Evolutionary conservation across 2,329 filamentous ascomycete genomes (phyloP), one percentile per base, ranked within the genome.

Genomic region (Capronia epimyces): DNA sequence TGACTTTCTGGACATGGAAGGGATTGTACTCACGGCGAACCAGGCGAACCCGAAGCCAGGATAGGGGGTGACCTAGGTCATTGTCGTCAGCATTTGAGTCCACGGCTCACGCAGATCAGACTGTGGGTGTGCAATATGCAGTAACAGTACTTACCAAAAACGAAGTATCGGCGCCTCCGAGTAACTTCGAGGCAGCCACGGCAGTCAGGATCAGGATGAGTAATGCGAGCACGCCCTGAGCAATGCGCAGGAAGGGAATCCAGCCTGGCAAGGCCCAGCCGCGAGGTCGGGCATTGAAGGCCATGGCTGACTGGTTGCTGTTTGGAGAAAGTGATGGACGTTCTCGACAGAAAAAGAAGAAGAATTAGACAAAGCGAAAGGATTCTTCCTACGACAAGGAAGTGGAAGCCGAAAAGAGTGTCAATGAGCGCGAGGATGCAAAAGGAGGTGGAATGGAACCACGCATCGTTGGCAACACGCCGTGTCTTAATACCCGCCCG

Each of bases 141-240:
- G 5, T 12, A 9, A n/a, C 7, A n/a, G n/a, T 9, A 37, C 48
- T 45, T 15, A 50, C 42, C 41, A 50, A 16, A 9, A 27, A 45
- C 6, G 21, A 7, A 2, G 32, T 3, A 21, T 50, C 32, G 12
- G 32, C 25, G 7, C 31, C 42, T 24, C 15, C 18, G 8, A 50
- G 22, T 16, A 39, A 46, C 25, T 50, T 24, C 12, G 9, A 12
- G n/a, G 48, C 41, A 15, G 48, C 41, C 8, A 50, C 41, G 10
- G 77, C 83, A 40, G 81, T 84, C 31, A 93, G 69, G 21, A 84
- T 87, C 3, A 95, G 77, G 61, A 89, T 80, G 58, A 90, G 81
- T 55, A 91, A 72, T 34, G 82, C 75, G 60, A 93, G 80, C 36
- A 87, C 59, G 10, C 74, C 77, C 62, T 90, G 83, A 43, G 80